These are phyloP conservation scores for Eucalyptus cloeziana DNA, from an alignment of 345 rosid genomes.

Conservation along the genomic window DNA sequence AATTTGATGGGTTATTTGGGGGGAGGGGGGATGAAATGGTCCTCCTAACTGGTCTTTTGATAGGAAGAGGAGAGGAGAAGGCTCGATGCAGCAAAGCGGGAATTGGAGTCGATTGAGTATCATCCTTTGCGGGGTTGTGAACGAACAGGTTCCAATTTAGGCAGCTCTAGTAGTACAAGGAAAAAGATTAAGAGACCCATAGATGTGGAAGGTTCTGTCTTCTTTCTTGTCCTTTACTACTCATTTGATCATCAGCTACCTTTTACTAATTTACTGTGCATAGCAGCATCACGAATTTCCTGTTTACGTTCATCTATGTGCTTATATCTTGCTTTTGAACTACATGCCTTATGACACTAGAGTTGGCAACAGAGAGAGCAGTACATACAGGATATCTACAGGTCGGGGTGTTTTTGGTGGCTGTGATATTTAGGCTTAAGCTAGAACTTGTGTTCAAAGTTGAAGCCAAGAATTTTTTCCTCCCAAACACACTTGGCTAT, in stretches of 20 bases:
- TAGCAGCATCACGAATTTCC: not conserved
- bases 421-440: not conserved
- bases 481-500: not conserved
- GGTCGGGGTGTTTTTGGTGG: not conserved
- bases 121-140: constrained; percentile 61
- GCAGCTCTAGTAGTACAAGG: constrained; percentile 2
- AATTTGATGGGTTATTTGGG: not conserved
- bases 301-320: not conserved
- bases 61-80: constrained; percentile 49
- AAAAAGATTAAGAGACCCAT: constrained; percentile 32
- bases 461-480: not conserved
- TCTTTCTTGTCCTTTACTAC: not conserved
- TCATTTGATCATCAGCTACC: not conserved
- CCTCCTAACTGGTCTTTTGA: not conserved
- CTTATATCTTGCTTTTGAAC: not conserved
- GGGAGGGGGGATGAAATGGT: not conserved
- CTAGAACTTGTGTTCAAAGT: not conserved
- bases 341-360: not conserved
- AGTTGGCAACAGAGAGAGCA: not conserved
- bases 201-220: constrained; percentile 19
- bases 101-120: constrained; percentile 60
- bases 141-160: not conserved
- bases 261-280: not conserved
- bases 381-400: not conserved
- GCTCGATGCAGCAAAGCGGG: constrained; percentile 37